phyloP scores from a whole-genome alignment of 208 protist species.

The Trypanosoma lewisi region DNA sequence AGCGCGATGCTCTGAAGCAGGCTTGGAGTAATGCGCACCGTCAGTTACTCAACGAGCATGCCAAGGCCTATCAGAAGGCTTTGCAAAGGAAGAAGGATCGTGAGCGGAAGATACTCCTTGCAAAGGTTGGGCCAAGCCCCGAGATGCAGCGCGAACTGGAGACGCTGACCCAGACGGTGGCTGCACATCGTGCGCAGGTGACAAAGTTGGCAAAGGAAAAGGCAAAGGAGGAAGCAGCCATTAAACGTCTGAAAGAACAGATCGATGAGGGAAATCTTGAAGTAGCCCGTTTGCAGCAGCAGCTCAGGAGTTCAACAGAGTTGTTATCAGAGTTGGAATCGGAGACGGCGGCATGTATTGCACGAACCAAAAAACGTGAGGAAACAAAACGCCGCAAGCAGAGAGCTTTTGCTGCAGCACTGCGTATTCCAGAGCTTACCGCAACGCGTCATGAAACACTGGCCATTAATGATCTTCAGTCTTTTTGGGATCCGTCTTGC shows the following conservation, averaged over 20 bases:
- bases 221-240: slow-evolving; percentile 52
- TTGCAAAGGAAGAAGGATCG: slow-evolving; percentile 56
- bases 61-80: slow-evolving; percentile 44
- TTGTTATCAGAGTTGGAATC: slow-evolving; percentile 38
- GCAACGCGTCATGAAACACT: slow-evolving; percentile 63
- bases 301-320: slow-evolving; percentile 20
- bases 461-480: slow-evolving; percentile 67
- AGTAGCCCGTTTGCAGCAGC: slow-evolving; percentile 27
- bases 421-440: slow-evolving; percentile 39
- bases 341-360: slow-evolving; percentile 32
- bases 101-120: slow-evolving; percentile 56
- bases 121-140: slow-evolving; percentile 58
- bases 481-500: slow-evolving; percentile 29
- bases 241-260: slow-evolving; percentile 34
- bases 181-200: slow-evolving; percentile 47
- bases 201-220: slow-evolving; percentile 65
- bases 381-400: slow-evolving; percentile 23
- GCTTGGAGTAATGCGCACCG: slow-evolving; percentile 18
- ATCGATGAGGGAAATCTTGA: slow-evolving; percentile 50
- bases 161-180: slow-evolving; percentile 47
- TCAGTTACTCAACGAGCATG: slow-evolving; percentile 51
- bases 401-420: slow-evolving; percentile 26
- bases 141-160: slow-evolving; percentile 66
- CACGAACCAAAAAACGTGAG: slow-evolving; percentile 23
- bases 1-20: slow-evolving; percentile 24